Percentiles rank a stretch among this genome's conserved stretches.
These are phyloP conservation scores for Balansia obtecta DNA, from an alignment of 2,329 filamentous ascomycete species.

Conservation along the genomic window DNA sequence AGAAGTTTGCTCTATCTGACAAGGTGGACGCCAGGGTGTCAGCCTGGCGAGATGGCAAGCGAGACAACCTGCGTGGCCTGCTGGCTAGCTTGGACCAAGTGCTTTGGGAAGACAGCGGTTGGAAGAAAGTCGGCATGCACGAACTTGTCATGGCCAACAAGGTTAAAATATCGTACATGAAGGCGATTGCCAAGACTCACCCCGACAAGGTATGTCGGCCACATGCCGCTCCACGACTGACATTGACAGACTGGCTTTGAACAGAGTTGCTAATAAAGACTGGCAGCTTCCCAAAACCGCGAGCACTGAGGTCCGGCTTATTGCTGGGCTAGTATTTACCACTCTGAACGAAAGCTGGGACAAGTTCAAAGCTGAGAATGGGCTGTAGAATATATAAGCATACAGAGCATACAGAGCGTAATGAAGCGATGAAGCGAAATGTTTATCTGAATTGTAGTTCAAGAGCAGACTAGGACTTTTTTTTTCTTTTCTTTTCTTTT, in stretches of 20 bases:
- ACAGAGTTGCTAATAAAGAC: slow-evolving; percentile 6
- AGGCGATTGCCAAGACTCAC: slow-evolving; percentile 96
- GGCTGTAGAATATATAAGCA: slow-evolving; percentile 29
- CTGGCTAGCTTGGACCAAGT: slow-evolving; percentile 79
- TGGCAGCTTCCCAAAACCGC: slow-evolving; percentile 50
- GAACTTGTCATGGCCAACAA: slow-evolving; percentile 87
- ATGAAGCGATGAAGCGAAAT: background rate
- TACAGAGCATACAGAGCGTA: slow-evolving; percentile 1
- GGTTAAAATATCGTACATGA: slow-evolving; percentile 98
- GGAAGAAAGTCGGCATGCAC: slow-evolving; percentile 93
- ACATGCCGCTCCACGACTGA: too few relatives aligned
- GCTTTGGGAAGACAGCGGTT: slow-evolving; percentile 82
- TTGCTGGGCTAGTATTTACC: slow-evolving; percentile 53
- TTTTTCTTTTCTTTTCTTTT: too few relatives aligned
- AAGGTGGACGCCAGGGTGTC: slow-evolving; percentile 68
- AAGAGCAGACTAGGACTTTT: background rate
- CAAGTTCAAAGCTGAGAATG: slow-evolving; percentile 59
- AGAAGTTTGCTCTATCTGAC: slow-evolving; percentile 82
- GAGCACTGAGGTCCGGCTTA: slow-evolving; percentile 51
- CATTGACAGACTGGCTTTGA: too few relatives aligned
- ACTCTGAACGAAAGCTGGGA: slow-evolving; percentile 64
- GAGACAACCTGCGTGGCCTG: slow-evolving; percentile 81
- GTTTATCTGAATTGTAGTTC: too few relatives aligned
- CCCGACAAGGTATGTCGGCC: slow-evolving; percentile 74
- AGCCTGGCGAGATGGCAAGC: slow-evolving; percentile 80